phyloP scores from a whole-genome alignment of 2,329 filamentous ascomycete species.

The Dendrostoma leiphaemia region DNA sequence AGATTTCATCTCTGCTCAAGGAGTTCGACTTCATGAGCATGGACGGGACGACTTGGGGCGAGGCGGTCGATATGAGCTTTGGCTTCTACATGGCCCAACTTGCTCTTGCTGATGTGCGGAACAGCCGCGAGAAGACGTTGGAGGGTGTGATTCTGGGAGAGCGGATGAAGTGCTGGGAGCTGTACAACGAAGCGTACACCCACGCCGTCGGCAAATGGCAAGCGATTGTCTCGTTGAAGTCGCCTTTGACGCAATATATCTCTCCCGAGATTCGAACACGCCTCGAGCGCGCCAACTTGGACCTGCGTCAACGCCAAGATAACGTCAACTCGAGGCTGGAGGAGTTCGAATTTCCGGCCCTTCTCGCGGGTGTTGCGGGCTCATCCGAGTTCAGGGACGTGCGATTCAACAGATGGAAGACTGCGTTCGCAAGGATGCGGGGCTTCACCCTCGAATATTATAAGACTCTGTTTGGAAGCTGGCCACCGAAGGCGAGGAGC shows the following conservation, averaged over 20 bases:
- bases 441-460: conserved; percentile 69
- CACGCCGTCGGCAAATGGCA: conserved; percentile 88
- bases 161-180: conserved; percentile 72
- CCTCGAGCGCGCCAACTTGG: conserved; percentile 79
- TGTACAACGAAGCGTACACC: conserved; percentile 90
- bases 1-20: conserved; percentile 51
- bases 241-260: conserved; percentile 68
- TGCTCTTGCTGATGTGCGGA: conserved; percentile 73
- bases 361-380: conserved; percentile 85
- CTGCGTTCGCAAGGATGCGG: conserved; percentile 71
- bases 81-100: conserved; percentile 75
- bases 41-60: conserved; percentile 60
- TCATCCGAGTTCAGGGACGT: conserved; percentile 78
- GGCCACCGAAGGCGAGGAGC: conserved; percentile 87
- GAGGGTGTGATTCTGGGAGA: conserved; percentile 89
- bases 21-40: conserved; percentile 56
- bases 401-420: conserved; percentile 81
- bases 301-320: conserved; percentile 70
- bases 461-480: conserved; percentile 60
- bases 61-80: conserved; percentile 63
- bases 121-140: conserved; percentile 83
- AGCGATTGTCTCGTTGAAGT: conserved; percentile 64
- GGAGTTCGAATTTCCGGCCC: conserved; percentile 85
- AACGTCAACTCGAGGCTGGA: conserved; percentile 72
- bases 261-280: conserved; percentile 70